These are phyloP conservation scores for Corchorus capsularis DNA, from an alignment of 345 rosid genomes.

Conservation along the genomic window DNA sequence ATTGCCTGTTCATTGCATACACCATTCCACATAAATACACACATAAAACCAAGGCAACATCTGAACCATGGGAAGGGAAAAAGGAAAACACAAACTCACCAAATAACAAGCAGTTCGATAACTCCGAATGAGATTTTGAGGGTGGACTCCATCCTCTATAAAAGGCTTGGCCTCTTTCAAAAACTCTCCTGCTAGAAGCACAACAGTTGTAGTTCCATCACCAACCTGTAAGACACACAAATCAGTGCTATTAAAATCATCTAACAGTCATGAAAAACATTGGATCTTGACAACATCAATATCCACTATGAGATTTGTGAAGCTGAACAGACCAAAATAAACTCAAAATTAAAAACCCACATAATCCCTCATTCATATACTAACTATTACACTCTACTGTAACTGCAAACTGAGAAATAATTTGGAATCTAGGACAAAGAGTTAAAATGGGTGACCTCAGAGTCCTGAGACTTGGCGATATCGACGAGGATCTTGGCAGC, in stretches of 20 bases:
- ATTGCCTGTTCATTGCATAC: conserved; percentile 54
- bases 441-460: conserved; percentile 53
- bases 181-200: conserved; percentile 90
- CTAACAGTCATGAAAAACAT: neutral
- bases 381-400: neutral
- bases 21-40: neutral
- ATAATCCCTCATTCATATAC: neutral
- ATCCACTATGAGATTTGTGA: neutral
- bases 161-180: conserved; percentile 98
- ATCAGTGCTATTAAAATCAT: neutral
- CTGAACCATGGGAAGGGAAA: neutral
- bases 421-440: neutral
- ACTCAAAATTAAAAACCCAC: neutral
- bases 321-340: neutral
- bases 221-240: conserved; percentile 59
- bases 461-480: conserved; percentile 98
- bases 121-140: conserved; percentile 90
- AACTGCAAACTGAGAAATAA: neutral
- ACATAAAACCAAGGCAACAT: neutral
- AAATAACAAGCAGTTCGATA: conserved; percentile 77
- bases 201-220: conserved; percentile 98
- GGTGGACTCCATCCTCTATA: conserved; percentile 93
- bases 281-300: neutral
- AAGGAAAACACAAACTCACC: conserved; percentile 35
- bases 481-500: conserved; percentile 99